These are phyloP conservation scores for Lathyrus tuberosus DNA, from an alignment of 306 rosid species.

Conservation along the genomic window DNA sequence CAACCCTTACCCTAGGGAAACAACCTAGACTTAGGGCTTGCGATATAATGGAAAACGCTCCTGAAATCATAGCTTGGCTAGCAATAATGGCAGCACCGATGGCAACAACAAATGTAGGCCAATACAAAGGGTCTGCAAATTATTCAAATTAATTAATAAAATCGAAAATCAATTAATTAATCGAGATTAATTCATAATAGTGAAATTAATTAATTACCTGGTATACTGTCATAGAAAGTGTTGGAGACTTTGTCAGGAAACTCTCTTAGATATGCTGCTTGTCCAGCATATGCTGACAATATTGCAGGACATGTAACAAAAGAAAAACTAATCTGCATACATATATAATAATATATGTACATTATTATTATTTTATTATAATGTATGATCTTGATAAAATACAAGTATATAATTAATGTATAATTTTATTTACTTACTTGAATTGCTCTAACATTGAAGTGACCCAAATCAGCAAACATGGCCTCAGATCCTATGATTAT, in stretches of 20 bases:
- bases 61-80: slow-evolving; percentile 91
- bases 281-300: slow-evolving; percentile 44
- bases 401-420: slow-evolving; percentile 38
- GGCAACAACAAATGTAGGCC: slow-evolving; percentile 88
- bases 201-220: slow-evolving; percentile 37
- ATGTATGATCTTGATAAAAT: background rate
- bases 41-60: slow-evolving; percentile 74
- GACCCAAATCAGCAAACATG: slow-evolving; percentile 96
- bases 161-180: too few relatives aligned
- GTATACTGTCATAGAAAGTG: slow-evolving; percentile 50
- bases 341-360: too few relatives aligned
- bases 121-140: slow-evolving; percentile 61
- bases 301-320: slow-evolving; percentile 43
- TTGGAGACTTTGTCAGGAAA: slow-evolving; percentile 37
- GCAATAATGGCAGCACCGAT: slow-evolving; percentile 82
- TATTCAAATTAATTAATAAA: background rate
- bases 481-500: slow-evolving; percentile 72
- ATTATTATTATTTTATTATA: background rate
- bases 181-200: too few relatives aligned
- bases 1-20: slow-evolving; percentile 79
- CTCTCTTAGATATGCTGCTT: slow-evolving; percentile 48
- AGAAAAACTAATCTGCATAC: slow-evolving; percentile 51
- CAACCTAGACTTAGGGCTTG: slow-evolving; percentile 76
- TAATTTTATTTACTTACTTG: slow-evolving; percentile 52
- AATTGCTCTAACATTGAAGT: slow-evolving; percentile 68